A percentile compares a stretch with the other conserved stretches of the same genome.
phyloP scores from a whole-genome alignment of 306 rosid species.

The Vicia faba region DNA sequence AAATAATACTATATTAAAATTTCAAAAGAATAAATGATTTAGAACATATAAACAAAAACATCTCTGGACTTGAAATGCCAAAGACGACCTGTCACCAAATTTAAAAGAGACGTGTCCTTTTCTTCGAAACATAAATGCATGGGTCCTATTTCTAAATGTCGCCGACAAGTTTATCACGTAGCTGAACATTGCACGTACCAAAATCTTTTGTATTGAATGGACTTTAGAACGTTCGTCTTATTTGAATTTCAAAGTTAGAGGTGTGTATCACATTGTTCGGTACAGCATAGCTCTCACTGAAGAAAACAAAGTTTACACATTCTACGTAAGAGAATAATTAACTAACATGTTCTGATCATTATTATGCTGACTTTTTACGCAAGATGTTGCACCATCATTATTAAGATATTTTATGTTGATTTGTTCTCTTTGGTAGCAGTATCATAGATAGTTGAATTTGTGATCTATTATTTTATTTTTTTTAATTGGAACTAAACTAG shows the following conservation, averaged over 20 bases:
- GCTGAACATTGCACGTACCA: constrained; percentile 15
- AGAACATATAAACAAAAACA: too few species aligned
- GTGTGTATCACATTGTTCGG: constrained; percentile 28
- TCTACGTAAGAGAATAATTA: neutral
- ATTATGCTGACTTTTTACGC: constrained; percentile 30
- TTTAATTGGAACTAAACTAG: too few species aligned
- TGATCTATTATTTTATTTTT: too few species aligned
- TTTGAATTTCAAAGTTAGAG: constrained; percentile 29
- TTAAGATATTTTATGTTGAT: too few species aligned
- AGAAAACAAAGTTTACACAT: constrained; percentile 22
- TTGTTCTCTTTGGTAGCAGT: too few species aligned
- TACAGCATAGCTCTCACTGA: constrained; percentile 34
- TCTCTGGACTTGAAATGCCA: too few species aligned
- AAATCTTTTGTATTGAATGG: constrained; percentile 23
- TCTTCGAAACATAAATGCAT: constrained; percentile 14
- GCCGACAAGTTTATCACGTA: constrained; percentile 13
- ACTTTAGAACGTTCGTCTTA: constrained; percentile 3
- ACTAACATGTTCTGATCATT: constrained; percentile 22
- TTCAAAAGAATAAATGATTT: too few species aligned
- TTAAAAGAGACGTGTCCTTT: constrained; percentile 28
- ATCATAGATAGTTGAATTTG: too few species aligned
- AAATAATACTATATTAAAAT: too few species aligned
- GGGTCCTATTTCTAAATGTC: constrained; percentile 3
- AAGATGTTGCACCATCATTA: neutral
- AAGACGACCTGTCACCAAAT: constrained; percentile 19